Evolutionary conservation across 2,329 filamentous ascomycete genomes (phyloP).

Genomic region (Corynespora cassiicola): DNA sequence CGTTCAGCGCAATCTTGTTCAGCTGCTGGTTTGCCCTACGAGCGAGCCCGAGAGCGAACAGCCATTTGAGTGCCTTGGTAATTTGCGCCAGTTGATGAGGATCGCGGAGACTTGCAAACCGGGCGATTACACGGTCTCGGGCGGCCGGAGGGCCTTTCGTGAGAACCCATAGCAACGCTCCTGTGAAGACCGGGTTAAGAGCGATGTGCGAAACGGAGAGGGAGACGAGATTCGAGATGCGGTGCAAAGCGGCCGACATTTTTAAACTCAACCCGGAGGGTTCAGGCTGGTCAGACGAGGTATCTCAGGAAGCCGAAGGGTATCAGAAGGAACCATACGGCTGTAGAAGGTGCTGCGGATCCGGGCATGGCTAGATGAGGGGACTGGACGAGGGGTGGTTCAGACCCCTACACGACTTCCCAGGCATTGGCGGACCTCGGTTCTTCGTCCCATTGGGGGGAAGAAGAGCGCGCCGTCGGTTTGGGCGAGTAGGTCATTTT

Average conservation of each 20-base stretch:
- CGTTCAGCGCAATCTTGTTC: slow-evolving; percentile 44
- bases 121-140: slow-evolving; percentile 25
- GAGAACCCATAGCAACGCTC: slow-evolving; percentile 35
- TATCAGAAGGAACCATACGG: too few species aligned
- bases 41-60: slow-evolving; percentile 40
- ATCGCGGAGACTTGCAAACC: slow-evolving; percentile 28
- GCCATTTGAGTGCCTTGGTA: slow-evolving; percentile 34
- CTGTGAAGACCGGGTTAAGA: slow-evolving; percentile 38
- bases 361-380: too few species aligned
- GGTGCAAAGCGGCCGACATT: slow-evolving; percentile 27
- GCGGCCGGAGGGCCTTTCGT: slow-evolving; percentile 36
- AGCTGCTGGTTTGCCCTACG: slow-evolving; percentile 32
- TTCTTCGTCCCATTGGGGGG: too few species aligned
- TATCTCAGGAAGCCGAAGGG: too few species aligned
- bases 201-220: slow-evolving; percentile 27
- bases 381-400: too few species aligned
- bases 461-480: too few species aligned
- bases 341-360: too few species aligned
- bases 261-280: too few species aligned
- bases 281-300: too few species aligned
- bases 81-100: slow-evolving; percentile 24
- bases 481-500: too few species aligned
- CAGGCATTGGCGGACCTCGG: too few species aligned
- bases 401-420: too few species aligned
- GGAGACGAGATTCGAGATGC: slow-evolving; percentile 23